Base-by-base conservation (phyloP, 345 rosid species). In the Diplotaxis tenuifolia region DNA sequence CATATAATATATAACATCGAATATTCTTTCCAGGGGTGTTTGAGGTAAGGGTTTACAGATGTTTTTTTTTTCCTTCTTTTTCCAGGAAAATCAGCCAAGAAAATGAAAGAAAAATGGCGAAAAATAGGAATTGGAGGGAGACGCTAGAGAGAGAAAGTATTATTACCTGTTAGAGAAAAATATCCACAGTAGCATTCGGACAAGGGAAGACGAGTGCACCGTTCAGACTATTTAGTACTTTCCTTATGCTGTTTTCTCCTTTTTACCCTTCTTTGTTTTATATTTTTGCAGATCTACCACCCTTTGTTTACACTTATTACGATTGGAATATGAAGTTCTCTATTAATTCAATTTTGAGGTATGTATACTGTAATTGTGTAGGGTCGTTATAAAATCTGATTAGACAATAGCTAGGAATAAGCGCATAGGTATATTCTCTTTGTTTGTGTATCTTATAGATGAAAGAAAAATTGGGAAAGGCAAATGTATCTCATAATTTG, bases 161-260 rank as follows among this genome's bases (percentile, higher is more conserved):
- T 12, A n/a, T 75, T 62, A 76, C 80, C 75, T 70, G 72, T 65
- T 70, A 18, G 27, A 76, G 75, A 52, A 76, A 47, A 70, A 75
- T 75, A 69, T 75, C 68, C 11, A 65, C 63, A 65, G 72, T 71
- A 32, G 23, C 52, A 52, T 70, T 76, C 2, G 80, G 75, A 71
- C 76, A 70, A 76, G 45, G 56, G 61, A 71, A 65, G 67, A 58
- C 47, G 34, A 70, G 67, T 71, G 66, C 61, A 70, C 56, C 5
- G 47, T 70, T 76, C 65, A 22, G 75, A 76, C 75, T 70, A 54
- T 75, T 59, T 42, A 21, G 40, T 64, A 76, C 60, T 76, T 67
- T 57, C 40, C 22, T 45, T 4, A 0, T 70, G 8, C 5, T 70
- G 32, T 64, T 47, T 45, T 71, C 23, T 56, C 80, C 15, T 1